Evolutionary conservation across 352 stramenopile genomes (phyloP).

Genomic region (Phytophthora meadii): DNA sequence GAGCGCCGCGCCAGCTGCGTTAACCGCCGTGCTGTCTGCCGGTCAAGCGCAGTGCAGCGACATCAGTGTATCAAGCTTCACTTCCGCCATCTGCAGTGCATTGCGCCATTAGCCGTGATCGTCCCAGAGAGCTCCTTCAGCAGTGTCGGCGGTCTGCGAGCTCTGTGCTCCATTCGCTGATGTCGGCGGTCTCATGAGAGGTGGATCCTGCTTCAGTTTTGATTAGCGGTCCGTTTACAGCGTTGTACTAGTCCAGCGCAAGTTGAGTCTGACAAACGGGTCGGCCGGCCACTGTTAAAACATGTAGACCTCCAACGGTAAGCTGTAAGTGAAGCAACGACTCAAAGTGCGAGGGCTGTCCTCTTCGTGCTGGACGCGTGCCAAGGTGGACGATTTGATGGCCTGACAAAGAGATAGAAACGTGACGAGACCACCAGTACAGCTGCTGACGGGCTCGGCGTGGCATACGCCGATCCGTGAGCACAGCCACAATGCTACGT

Average conservation of each 20-base stretch:
- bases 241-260: not conserved
- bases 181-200: conserved; percentile 25
- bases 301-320: too few relatives aligned
- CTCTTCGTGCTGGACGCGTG: conserved; percentile 20
- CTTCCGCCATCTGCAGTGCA: conserved; percentile 16
- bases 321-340: not conserved
- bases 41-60: conserved; percentile 15
- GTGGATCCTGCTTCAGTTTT: conserved; percentile 31
- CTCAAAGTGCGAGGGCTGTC: not conserved
- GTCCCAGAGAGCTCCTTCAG: not conserved
- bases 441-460: conserved; percentile 19
- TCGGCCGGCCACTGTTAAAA: not conserved
- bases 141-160: not conserved
- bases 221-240: conserved; percentile 21
- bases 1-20: conserved; percentile 11
- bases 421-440: conserved; percentile 18
- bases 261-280: conserved; percentile 18
- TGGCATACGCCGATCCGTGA: conserved; percentile 28
- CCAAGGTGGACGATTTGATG: conserved; percentile 26
- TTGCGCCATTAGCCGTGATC: not conserved
- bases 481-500: conserved; percentile 23
- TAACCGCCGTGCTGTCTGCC: conserved; percentile 12
- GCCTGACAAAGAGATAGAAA: conserved; percentile 28
- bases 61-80: conserved; percentile 6
- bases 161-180: conserved; percentile 7